Base-by-base conservation (phyloP, 352 stramenopile genomes). In the Pilasporangium apinafurcum region DNA sequence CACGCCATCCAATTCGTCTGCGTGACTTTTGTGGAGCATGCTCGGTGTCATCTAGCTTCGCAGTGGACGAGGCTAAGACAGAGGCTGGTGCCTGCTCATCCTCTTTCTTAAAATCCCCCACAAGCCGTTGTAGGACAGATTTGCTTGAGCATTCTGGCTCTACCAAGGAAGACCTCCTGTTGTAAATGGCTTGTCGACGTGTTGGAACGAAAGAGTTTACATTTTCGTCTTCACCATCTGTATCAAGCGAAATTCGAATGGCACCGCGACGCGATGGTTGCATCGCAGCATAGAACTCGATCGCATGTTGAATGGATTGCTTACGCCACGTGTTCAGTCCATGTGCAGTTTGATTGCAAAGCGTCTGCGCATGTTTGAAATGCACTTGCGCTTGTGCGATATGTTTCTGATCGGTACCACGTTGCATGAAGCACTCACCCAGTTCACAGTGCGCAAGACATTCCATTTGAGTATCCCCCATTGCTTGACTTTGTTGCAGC, bases 211-310 rank as follows among this genome's bases (percentile, higher is more conserved):
- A 44, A 17, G 14, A 44, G 13, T 31, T 32, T 48, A 1, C 25
- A 38, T 18, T 28, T 38, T 24, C 37, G 46, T 6, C 39, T 31
- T 13, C 27, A 21, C 5, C 25, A 1, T 20, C 21, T 33, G 13
- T 14, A 32, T 9, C 30, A 17, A 24, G 8, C 0, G 33, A n/a
- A 9, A 54, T 59, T 25, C 38, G 39, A 40, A 78, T 53, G 30
- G 55, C 44, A 55, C 57, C 56, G 28, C 66, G 69, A 14, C 48
- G 44, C 5, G 41, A 39, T 2, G 54, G 53, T 18, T 44, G 46
- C 40, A 85, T 40, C 14, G 51, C 56, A 1, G 58, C 48, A 49
- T 85, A 85, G 45, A 85, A 83, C 14, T 25, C 63, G 22, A 85
- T 78, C 1, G 72, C 72, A 6, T 68, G 56, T 39, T 78, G 57